Base-by-base conservation (phyloP, 2,329 filamentous ascomycete genomes). In the Trematosphaeria pertusa region DNA sequence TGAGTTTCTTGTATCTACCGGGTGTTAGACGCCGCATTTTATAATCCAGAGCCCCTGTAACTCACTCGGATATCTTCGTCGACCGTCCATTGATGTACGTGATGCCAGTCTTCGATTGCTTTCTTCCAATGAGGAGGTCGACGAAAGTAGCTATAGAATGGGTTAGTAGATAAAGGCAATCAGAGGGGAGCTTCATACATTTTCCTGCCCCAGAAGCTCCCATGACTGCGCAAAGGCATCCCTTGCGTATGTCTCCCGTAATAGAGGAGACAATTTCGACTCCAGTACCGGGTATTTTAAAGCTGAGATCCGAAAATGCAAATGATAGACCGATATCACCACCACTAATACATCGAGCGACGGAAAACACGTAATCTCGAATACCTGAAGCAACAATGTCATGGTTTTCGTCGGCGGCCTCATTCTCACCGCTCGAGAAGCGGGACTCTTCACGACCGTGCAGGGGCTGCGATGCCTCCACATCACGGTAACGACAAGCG, bases 1-100 rank as follows among this genome's bases (percentile, higher is more conserved):
- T 83, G 46, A 84, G 71, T 59, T 84, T 83, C 64, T 81, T 83
- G 64, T 82, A 84, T n/a, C n/a, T n/a, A n/a, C n/a, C n/a, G n/a
- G n/a, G n/a, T n/a, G n/a, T n/a, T n/a, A n/a, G n/a, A n/a, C n/a
- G n/a, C n/a, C n/a, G n/a, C n/a, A n/a, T n/a, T n/a, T n/a, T n/a
- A n/a, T n/a, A n/a, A n/a, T n/a, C n/a, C n/a, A n/a, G n/a, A n/a
- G n/a, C n/a, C n/a, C n/a, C n/a, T n/a, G n/a, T n/a, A n/a, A n/a
- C n/a, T n/a, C n/a, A 28, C 8, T 28, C 24, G 24, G 24, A 28
- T 7, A 28, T 28, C 24, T 28, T 28, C 8, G 24, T 12, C 12
- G 7, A 12, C 7, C 8, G 7, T 28, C 24, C 24, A 28, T 28
- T 28, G 24, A 28, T 12, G 12, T 28, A 28, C 24, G 24, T 28